phyloP scores from a whole-genome alignment of 192 early-diverging fungal species.

The Chytriomyces sp. region DNA sequence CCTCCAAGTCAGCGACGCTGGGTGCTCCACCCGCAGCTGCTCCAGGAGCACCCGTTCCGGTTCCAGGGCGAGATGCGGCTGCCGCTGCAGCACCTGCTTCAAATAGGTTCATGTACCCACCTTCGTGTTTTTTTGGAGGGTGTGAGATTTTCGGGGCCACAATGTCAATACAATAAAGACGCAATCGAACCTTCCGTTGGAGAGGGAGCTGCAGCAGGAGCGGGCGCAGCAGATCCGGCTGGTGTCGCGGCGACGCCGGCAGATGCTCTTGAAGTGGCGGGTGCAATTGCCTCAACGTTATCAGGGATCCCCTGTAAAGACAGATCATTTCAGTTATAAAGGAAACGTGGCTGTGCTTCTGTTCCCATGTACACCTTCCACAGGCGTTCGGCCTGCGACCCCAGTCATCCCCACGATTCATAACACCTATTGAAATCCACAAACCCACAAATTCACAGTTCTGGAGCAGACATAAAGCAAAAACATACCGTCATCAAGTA shows the following conservation, averaged over 20 bases:
- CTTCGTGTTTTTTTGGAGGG: too few relatives aligned
- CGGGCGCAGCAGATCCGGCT: constrained; percentile 15
- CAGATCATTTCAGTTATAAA: too few relatives aligned
- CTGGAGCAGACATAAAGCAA: too few relatives aligned
- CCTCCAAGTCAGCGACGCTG: constrained; percentile 40
- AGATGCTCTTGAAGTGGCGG: background rate
- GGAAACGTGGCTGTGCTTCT: too few relatives aligned
- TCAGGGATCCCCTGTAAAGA: constrained; percentile 79
- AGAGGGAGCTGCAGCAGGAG: constrained; percentile 28
- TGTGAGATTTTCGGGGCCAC: background rate
- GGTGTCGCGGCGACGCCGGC: constrained; percentile 26
- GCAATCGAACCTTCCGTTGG: too few relatives aligned
- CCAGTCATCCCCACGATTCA: too few relatives aligned
- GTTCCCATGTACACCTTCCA: too few relatives aligned
- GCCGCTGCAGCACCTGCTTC: constrained; percentile 42
- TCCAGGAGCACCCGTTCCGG: constrained; percentile 20
- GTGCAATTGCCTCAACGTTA: constrained; percentile 43
- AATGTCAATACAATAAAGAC: background rate
- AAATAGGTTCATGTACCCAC: constrained; percentile 51
- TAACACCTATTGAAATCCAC: too few relatives aligned
- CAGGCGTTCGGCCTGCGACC: too few relatives aligned
- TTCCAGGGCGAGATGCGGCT: constrained; percentile 17
- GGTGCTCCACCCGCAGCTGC: constrained; percentile 36
- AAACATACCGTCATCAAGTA: constrained; percentile 84
- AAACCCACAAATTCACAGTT: background rate